Evolutionary conservation across 2,329 filamentous ascomycete genomes (phyloP).

Genomic region (Amesomyces nigricolor): DNA sequence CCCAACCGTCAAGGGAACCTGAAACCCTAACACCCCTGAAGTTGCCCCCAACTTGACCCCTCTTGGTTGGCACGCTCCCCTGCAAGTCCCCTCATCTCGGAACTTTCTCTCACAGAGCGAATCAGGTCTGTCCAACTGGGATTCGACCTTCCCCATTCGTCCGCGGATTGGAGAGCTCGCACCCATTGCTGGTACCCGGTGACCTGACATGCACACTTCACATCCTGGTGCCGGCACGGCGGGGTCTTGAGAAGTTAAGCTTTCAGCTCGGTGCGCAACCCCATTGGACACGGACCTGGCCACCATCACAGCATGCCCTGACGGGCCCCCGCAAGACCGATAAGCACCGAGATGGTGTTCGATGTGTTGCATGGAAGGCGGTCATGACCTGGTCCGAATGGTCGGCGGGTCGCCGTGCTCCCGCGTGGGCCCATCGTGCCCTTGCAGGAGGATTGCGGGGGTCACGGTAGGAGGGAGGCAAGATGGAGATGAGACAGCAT

Average conservation of each 20-base stretch:
- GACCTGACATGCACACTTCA: background rate
- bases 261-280: background rate
- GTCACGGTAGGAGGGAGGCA: background rate
- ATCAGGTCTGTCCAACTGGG: background rate
- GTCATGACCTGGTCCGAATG: background rate
- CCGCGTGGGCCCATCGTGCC: background rate
- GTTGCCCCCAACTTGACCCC: too few species aligned
- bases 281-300: background rate
- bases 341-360: conserved; percentile 2
- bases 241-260: background rate
- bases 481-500: background rate
- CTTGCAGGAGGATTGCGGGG: background rate
- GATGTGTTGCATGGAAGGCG: background rate
- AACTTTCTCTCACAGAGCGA: background rate
- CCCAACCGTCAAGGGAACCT: too few species aligned
- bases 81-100: too few species aligned
- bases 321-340: background rate
- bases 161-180: background rate
- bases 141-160: conserved; percentile 10
- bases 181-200: conserved; percentile 6
- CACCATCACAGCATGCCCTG: background rate
- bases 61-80: too few species aligned
- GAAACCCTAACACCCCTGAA: too few species aligned
- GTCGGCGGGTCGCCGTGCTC: background rate
- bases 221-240: conserved; percentile 2